Evolutionary conservation across 345 rosid species (phyloP), one percentile per base, ranked within the genome.

Genomic region (Sonneratia caseolaris): DNA sequence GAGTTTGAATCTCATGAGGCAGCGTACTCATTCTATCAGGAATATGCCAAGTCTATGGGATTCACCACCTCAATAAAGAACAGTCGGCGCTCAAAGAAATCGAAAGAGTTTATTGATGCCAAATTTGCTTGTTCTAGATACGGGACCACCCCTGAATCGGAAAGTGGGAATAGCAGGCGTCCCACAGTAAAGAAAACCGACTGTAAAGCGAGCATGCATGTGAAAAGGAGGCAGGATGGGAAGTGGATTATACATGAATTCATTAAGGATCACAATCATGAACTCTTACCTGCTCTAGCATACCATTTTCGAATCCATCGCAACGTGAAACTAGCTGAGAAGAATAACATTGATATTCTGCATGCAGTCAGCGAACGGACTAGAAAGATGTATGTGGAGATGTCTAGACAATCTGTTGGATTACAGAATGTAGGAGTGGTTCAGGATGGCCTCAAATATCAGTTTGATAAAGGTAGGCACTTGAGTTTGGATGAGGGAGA

Each of bases 201-300:
- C 64, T 84, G 87, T 79, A 84, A 84, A 71, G 87, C 87, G n/a
- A 80, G 85, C 76, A 84, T 84, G 87, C 87, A 84, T 76, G 87
- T 84, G 38, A 82, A 84, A 77, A 82, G 87, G 74, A 82, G 80
- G 72, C 62, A 69, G 4, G 87, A 84, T 75, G 87, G 85, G 56
- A 84, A 84, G 68, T 84, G 87, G 87, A 76, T 82, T 40, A 84
- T 84, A 69, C 87, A 84, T 70, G 77, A 77, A 68, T 84, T 84
- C 71, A 75, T 82, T 40, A 84, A 84, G 79, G 85, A 84, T 66
- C 87, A 84, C 62, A 84, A 84, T 64, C 87, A 84, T 68, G 87
- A 82, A 49, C 87, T 82, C 70, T 70, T 84, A 75, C 87, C 87
- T 1, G 85, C 87, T 49, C 64, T 76, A 57, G 76, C 76, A 32